Percentiles rank a stretch among this genome's conserved stretches.
phyloP scores from a whole-genome alignment of 805 yeast genomes.

The Wickerhamomyces alni region DNA sequence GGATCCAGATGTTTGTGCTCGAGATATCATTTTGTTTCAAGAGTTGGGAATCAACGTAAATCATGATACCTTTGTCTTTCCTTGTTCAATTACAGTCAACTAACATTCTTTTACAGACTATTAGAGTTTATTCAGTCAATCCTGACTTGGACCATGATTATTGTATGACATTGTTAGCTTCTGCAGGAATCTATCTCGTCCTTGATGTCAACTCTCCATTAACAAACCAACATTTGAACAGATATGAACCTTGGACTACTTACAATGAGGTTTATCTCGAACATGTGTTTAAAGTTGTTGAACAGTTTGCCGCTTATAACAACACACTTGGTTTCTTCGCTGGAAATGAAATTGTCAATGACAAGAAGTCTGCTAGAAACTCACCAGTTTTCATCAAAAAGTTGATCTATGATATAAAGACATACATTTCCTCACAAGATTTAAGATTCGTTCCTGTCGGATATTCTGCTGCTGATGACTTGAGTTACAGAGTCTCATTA shows the following conservation, averaged over 20 bases:
- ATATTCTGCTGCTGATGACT: conserved; percentile 94
- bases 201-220: conserved; percentile 89
- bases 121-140: conserved; percentile 83
- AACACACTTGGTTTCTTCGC: conserved; percentile 90
- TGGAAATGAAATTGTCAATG: conserved; percentile 88
- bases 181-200: conserved; percentile 88
- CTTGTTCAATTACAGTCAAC: conserved; percentile 46
- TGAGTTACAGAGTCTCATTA: conserved; percentile 66
- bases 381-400: conserved; percentile 80
- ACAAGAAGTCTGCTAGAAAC: conserved; percentile 54
- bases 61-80: conserved; percentile 47
- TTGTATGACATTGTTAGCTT: conserved; percentile 88
- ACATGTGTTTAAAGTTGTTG: conserved; percentile 73
- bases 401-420: conserved; percentile 74
- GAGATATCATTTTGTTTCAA: conserved; percentile 79
- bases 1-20: conserved; percentile 62
- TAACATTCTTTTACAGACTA: conserved; percentile 41
- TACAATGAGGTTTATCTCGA: conserved; percentile 65
- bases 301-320: conserved; percentile 77
- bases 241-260: conserved; percentile 92
- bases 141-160: conserved; percentile 77
- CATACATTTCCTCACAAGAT: conserved; percentile 51
- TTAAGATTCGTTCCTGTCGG: conserved; percentile 81
- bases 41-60: conserved; percentile 67
- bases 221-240: conserved; percentile 68